Percentiles rank a stretch among this genome's conserved stretches.
Conservation (phyloP, 352 stramenopile species). For the Globisporangium cederbergense region DNA sequence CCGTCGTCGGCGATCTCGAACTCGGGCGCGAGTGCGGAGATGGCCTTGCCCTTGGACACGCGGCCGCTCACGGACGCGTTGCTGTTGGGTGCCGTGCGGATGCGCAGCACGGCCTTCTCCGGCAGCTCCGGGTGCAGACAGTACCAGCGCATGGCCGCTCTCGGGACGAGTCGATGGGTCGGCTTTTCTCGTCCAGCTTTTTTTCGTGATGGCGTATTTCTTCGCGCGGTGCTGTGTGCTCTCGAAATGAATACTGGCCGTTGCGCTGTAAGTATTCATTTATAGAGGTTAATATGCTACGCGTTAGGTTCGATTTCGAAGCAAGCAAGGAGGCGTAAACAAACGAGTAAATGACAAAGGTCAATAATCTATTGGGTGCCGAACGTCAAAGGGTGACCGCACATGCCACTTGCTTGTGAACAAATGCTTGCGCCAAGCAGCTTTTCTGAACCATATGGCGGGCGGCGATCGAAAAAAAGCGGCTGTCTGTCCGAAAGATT, state of each 20-base stretch:
- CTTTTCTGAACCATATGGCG: constrained; percentile 6
- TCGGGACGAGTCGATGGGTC: neutral
- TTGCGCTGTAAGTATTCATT: neutral
- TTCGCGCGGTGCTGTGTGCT: neutral
- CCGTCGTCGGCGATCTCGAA: constrained; percentile 30
- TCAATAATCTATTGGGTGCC: too few species aligned
- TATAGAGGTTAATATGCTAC: too few species aligned
- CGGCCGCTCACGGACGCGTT: constrained; percentile 33
- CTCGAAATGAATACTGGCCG: neutral
- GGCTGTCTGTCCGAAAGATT: neutral
- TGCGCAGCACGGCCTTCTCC: constrained; percentile 53
- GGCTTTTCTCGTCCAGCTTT: neutral
- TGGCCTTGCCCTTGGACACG: constrained; percentile 47
- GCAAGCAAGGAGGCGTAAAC: too few species aligned
- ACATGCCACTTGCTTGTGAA: neutral
- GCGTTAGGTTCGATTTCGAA: too few species aligned
- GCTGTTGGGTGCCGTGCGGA: constrained; percentile 51
- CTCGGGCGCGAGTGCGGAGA: constrained; percentile 30
- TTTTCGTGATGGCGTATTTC: neutral
- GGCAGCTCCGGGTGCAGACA: constrained; percentile 57
- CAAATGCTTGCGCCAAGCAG: constrained; percentile 1
- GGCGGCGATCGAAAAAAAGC: neutral
- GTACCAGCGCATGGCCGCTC: constrained; percentile 61
- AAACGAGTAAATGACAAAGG: too few species aligned
- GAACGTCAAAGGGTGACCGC: too few species aligned